Conservation (phyloP, 208 protist species). For the Phytomonas sp. region DNA sequence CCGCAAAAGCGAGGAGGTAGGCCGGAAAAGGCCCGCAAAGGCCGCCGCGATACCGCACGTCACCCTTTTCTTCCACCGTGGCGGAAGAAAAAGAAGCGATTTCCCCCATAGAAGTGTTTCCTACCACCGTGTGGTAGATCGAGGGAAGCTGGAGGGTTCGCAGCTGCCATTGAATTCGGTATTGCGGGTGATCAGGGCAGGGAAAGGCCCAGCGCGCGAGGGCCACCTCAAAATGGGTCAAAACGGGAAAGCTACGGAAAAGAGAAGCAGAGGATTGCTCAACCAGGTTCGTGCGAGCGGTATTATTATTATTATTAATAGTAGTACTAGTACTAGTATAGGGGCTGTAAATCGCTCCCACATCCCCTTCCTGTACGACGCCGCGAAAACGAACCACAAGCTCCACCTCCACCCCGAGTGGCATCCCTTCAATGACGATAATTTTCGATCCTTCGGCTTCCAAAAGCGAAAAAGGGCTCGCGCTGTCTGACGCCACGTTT, state of each 20-base stretch:
- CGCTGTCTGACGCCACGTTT: background rate
- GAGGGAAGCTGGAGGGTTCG: slow-evolving; percentile 39
- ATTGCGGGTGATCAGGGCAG: slow-evolving; percentile 65
- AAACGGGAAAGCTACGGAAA: slow-evolving; percentile 11
- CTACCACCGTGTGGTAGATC: slow-evolving; percentile 27
- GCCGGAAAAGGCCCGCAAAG: slow-evolving; percentile 52
- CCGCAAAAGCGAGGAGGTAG: slow-evolving; percentile 62
- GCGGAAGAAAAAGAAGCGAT: background rate
- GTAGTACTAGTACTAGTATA: background rate
- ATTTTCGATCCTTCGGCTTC: slow-evolving; percentile 37
- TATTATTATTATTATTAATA: slow-evolving; percentile 2
- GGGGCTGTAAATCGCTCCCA: slow-evolving; percentile 55
- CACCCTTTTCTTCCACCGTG: slow-evolving; percentile 14
- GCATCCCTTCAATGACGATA: slow-evolving; percentile 43
- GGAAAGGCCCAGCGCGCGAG: slow-evolving; percentile 75
- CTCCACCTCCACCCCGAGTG: slow-evolving; percentile 31
- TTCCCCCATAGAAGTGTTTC: slow-evolving; percentile 18
- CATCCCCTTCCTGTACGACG: slow-evolving; percentile 32
- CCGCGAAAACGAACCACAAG: slow-evolving; percentile 41
- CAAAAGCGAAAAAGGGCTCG: background rate
- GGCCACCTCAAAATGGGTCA: slow-evolving; percentile 82
- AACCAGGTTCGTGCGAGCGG: background rate
- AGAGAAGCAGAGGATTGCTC: background rate
- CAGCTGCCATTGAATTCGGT: slow-evolving; percentile 52
- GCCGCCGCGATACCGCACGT: slow-evolving; percentile 27